Percentiles rank a stretch among this genome's conserved stretches.
phyloP scores from a whole-genome alignment of 352 stramenopile genomes.

The Pythium grandisporangium region DNA sequence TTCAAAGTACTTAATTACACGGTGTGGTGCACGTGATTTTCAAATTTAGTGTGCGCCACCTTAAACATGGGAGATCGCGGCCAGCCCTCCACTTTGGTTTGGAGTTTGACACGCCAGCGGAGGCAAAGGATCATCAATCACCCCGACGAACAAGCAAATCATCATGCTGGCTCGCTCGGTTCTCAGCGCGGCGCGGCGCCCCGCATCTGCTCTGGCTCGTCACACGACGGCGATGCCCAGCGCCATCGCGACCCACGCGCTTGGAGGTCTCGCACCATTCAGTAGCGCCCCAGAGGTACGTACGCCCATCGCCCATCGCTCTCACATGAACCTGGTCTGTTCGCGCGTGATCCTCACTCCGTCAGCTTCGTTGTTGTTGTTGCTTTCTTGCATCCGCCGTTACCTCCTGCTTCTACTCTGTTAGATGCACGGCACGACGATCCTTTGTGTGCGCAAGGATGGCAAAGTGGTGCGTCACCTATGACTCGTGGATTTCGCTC shows the following conservation, averaged over 20 bases:
- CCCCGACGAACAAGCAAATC: not conserved
- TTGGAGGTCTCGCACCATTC: slow-evolving; percentile 26
- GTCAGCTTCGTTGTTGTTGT: not conserved
- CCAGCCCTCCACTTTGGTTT: too few species aligned
- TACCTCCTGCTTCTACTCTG: slow-evolving; percentile 1
- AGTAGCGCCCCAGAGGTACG: slow-evolving; percentile 44
- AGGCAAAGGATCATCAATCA: too few species aligned
- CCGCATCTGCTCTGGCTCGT: slow-evolving; percentile 16
- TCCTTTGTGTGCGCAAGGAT: slow-evolving; percentile 97
- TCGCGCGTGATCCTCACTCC: too few species aligned
- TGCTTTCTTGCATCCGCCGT: not conserved
- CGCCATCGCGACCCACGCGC: slow-evolving; percentile 9
- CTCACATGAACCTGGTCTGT: too few species aligned
- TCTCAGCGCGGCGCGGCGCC: slow-evolving; percentile 15
- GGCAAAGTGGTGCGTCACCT: slow-evolving; percentile 89
- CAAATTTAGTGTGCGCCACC: too few species aligned
- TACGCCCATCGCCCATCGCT: too few species aligned
- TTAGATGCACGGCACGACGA: slow-evolving; percentile 95
- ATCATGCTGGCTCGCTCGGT: slow-evolving; percentile 63
- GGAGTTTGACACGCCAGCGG: too few species aligned
- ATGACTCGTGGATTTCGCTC: not conserved
- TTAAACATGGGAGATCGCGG: too few species aligned
- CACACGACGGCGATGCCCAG: slow-evolving; percentile 6
- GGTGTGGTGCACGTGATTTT: too few species aligned
- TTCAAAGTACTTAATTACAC: too few species aligned